These are phyloP conservation scores for Penicillium sp. DNA, from an alignment of 2,329 filamentous ascomycete genomes.

Conservation along the genomic window DNA sequence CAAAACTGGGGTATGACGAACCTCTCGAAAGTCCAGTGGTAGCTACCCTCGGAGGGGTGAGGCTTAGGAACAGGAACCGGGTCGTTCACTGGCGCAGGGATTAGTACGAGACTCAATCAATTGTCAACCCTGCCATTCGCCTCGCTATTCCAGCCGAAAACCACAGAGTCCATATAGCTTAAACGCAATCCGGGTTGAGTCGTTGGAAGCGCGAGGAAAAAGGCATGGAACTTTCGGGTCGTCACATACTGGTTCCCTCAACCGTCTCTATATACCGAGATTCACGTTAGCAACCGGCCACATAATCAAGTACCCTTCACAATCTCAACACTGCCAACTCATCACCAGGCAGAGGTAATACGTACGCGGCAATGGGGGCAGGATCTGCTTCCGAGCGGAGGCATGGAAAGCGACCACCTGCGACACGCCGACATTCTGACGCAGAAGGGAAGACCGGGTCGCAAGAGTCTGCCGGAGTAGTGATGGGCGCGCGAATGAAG, in stretches of 20 bases:
- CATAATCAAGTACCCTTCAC: not conserved
- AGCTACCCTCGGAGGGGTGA: conserved; percentile 79
- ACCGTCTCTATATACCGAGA: conserved; percentile 58
- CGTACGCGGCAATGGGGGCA: conserved; percentile 83
- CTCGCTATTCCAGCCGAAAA: not conserved
- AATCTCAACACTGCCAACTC: not conserved
- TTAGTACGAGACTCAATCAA: conserved; percentile 13
- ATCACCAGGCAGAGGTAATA: conserved; percentile 21
- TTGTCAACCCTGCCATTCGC: not conserved
- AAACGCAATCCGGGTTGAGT: conserved; percentile 1
- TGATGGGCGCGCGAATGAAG: conserved; percentile 39
- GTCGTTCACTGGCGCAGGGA: conserved; percentile 66
- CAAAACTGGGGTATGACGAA: conserved; percentile 27
- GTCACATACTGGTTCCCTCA: conserved; percentile 63
- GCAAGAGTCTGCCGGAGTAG: conserved; percentile 37
- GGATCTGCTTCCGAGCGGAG: conserved; percentile 66
- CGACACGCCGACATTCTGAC: conserved; percentile 37
- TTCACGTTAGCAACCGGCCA: conserved; percentile 42
- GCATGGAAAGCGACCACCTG: conserved; percentile 81
- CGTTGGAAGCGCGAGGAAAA: conserved; percentile 2
- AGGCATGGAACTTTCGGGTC: conserved; percentile 4
- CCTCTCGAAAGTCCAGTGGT: conserved; percentile 97
- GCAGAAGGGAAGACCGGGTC: conserved; percentile 33
- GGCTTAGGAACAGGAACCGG: conserved; percentile 68
- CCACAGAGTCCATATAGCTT: not conserved